phyloP scores from a whole-genome alignment of 495 filamentous ascomycete genomes.

The Cryomyces antarcticus region DNA sequence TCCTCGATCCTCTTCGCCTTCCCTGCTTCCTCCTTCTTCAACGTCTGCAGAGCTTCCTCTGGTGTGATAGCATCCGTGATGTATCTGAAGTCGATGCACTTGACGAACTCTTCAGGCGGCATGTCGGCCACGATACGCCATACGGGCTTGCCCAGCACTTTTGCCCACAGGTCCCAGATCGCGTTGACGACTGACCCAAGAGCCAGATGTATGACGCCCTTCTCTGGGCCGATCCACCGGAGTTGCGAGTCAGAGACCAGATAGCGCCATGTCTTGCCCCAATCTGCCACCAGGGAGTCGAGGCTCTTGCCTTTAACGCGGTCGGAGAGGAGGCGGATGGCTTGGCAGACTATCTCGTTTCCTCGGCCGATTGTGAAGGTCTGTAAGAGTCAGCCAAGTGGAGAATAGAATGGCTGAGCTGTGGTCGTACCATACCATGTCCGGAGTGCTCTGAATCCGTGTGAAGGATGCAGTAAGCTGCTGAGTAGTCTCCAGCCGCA shows the following conservation, averaged over 20 bases:
- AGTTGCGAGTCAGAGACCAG: conserved; percentile 78
- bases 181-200: conserved; percentile 83
- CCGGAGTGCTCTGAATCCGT: conserved; percentile 55
- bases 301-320: conserved; percentile 56
- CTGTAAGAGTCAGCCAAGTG: too few species aligned
- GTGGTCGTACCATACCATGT: conserved; percentile 70
- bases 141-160: conserved; percentile 64
- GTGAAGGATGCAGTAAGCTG: conserved; percentile 79
- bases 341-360: conserved; percentile 80
- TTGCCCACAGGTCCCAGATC: conserved; percentile 90
- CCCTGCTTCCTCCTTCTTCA: conserved; percentile 37
- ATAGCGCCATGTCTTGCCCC: conserved; percentile 79
- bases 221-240: conserved; percentile 90
- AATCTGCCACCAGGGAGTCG: conserved; percentile 53
- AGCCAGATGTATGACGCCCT: conserved; percentile 85
- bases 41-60: conserved; percentile 55
- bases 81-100: conserved; percentile 82
- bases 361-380: conserved; percentile 94
- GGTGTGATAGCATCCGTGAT: conserved; percentile 86
- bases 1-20: conserved; percentile 50
- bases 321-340: conserved; percentile 55
- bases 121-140: conserved; percentile 84
- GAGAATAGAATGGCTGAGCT: neutral
- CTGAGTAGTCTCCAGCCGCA: conserved; percentile 77
- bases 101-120: conserved; percentile 66